Evolutionary conservation across 2,329 filamentous ascomycete genomes (phyloP).

Genomic region (Colletotrichum phormii): DNA sequence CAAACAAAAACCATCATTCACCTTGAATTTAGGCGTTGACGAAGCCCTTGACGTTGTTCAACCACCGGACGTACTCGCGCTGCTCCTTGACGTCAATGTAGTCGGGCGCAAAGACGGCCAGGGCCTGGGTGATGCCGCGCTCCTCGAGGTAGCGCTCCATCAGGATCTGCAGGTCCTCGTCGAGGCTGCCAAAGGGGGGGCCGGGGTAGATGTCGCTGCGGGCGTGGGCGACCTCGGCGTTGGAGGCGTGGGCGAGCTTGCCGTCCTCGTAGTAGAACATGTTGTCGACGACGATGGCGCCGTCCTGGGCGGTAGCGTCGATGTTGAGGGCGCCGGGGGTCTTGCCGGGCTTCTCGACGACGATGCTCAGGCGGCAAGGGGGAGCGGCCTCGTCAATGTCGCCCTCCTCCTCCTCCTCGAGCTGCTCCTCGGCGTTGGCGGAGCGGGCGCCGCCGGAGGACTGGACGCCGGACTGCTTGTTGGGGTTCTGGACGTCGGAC

Average conservation of each 20-base stretch:
- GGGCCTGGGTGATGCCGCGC: slow-evolving; percentile 86
- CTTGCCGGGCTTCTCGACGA: slow-evolving; percentile 87
- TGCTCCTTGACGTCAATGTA: slow-evolving; percentile 99
- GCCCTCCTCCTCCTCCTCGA: slow-evolving; percentile 63
- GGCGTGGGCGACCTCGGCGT: slow-evolving; percentile 80
- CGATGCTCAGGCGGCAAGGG: slow-evolving; percentile 85
- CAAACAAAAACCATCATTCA: background rate
- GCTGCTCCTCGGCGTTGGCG: slow-evolving; percentile 64
- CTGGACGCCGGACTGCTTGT: slow-evolving; percentile 67
- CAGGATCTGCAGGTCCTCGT: slow-evolving; percentile 93
- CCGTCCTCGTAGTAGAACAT: slow-evolving; percentile 87
- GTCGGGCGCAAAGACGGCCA: slow-evolving; percentile 92
- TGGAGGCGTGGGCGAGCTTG: slow-evolving; percentile 80
- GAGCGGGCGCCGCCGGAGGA: slow-evolving; percentile 62
- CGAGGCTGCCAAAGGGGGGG: slow-evolving; percentile 91
- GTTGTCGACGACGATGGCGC: slow-evolving; percentile 88
- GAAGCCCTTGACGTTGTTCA: slow-evolving; percentile 88
- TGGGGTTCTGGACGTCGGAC: slow-evolving; percentile 61
- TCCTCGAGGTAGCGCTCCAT: slow-evolving; percentile 96
- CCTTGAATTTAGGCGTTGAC: slow-evolving; percentile 71
- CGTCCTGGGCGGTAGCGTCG: slow-evolving; percentile 87
- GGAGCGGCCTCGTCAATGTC: slow-evolving; percentile 68
- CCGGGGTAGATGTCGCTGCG: slow-evolving; percentile 87
- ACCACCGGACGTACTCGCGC: slow-evolving; percentile 93
- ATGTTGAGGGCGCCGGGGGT: slow-evolving; percentile 80